Evolutionary conservation across 129 eudicot genomes (phyloP).

Genomic region (Mikania micrantha): DNA sequence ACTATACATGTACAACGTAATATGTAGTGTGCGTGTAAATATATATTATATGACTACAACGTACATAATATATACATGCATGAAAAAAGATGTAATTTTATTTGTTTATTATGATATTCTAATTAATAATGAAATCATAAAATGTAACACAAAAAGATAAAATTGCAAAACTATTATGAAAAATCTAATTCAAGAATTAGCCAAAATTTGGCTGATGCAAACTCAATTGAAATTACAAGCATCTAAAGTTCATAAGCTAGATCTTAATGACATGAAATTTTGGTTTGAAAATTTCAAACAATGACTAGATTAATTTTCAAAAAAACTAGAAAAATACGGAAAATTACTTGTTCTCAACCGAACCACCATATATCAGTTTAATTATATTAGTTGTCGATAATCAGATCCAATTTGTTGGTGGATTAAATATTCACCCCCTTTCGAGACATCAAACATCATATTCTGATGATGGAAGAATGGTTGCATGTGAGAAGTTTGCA

Average conservation of each 20-base stretch:
- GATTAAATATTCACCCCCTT: slow-evolving; percentile 70
- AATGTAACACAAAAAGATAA: not conserved
- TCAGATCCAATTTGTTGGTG: slow-evolving; percentile 78
- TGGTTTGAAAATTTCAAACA: slow-evolving; percentile 13
- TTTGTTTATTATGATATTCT: no score
- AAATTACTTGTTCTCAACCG: not conserved
- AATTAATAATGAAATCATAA: not conserved
- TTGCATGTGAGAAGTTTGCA: slow-evolving; percentile 40
- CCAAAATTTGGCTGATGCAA: slow-evolving; percentile 34
- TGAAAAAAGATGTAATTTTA: no score
- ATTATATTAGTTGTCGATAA: slow-evolving; percentile 45
- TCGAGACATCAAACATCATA: slow-evolving; percentile 60
- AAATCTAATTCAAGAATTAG: slow-evolving; percentile 29
- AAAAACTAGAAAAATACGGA: not conserved
- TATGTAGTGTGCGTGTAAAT: no score
- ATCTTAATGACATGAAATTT: slow-evolving; percentile 23
- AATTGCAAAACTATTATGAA: not conserved
- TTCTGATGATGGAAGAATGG: slow-evolving; percentile 39
- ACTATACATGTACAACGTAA: no score
- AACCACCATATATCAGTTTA: not conserved
- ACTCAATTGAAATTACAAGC: slow-evolving; percentile 27
- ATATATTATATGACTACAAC: no score
- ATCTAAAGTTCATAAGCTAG: slow-evolving; percentile 34
- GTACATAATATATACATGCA: not conserved
- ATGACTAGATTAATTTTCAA: slow-evolving; percentile 3